phyloP scores from a whole-genome alignment of 495 filamentous ascomycete species.

The Lepraria neglecta region DNA sequence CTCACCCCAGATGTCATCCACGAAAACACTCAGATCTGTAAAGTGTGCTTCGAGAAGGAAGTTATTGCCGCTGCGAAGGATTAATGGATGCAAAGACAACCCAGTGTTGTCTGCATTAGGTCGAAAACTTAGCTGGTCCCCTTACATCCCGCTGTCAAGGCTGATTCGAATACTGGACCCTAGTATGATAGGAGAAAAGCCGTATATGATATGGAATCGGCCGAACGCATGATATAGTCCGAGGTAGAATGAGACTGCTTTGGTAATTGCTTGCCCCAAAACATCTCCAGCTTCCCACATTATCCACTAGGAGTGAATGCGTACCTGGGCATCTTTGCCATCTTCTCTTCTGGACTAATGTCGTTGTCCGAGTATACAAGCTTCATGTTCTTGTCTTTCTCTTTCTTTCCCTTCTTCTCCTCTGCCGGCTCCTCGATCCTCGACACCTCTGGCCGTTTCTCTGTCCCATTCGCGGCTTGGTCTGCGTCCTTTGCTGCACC shows the following conservation, averaged over 20 bases:
- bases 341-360: slow-evolving; percentile 79
- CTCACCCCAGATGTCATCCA: slow-evolving; percentile 24
- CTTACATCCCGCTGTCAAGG: slow-evolving; percentile 1
- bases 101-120: slow-evolving; percentile 3
- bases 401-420: slow-evolving; percentile 65
- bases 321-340: slow-evolving; percentile 72
- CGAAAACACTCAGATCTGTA: not conserved
- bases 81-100: slow-evolving; percentile 14
- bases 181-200: not conserved
- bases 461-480: slow-evolving; percentile 27
- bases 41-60: not conserved
- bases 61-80: slow-evolving; percentile 7
- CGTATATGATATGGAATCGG: not conserved
- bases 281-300: slow-evolving; percentile 31
- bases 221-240: not conserved
- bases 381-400: slow-evolving; percentile 61
- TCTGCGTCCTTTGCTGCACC: slow-evolving; percentile 45
- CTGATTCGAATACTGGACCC: not conserved
- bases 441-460: slow-evolving; percentile 26
- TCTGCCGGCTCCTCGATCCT: slow-evolving; percentile 32
- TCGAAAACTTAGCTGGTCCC: slow-evolving; percentile 21
- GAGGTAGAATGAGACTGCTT: slow-evolving; percentile 19
- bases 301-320: slow-evolving; percentile 54
- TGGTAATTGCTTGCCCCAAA: slow-evolving; percentile 35
- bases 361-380: slow-evolving; percentile 76